phyloP scores from a whole-genome alignment of 2,329 filamentous ascomycete species.

The Cercospora sp. region DNA sequence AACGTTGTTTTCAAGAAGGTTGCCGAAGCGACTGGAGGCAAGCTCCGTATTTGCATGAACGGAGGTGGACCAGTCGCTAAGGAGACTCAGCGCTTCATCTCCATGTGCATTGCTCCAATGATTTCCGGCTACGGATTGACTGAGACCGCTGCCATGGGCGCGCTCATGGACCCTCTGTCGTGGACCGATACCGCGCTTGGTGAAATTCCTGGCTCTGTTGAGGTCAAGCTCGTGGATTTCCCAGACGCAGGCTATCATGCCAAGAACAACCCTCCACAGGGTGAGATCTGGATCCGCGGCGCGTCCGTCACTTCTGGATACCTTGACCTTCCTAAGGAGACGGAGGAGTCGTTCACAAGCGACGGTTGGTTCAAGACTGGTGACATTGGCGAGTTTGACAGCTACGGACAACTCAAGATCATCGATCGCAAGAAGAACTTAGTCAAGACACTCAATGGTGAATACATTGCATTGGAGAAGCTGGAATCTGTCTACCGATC shows the following conservation, averaged over 20 bases:
- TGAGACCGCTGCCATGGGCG: slow-evolving; percentile 75
- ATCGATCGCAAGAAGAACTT: slow-evolving; percentile 98
- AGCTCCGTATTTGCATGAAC: slow-evolving; percentile 87
- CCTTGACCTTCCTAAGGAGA: slow-evolving; percentile 84
- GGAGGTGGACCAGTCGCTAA: slow-evolving; percentile 88
- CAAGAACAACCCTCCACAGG: slow-evolving; percentile 75
- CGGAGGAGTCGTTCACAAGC: slow-evolving; percentile 68
- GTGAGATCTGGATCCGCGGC: slow-evolving; percentile 89
- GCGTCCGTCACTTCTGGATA: slow-evolving; percentile 73
- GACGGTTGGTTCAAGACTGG: slow-evolving; percentile 98
- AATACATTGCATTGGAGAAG: slow-evolving; percentile 96
- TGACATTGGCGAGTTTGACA: slow-evolving; percentile 88
- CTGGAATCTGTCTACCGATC: slow-evolving; percentile 89
- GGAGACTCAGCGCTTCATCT: slow-evolving; percentile 87
- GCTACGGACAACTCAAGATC: slow-evolving; percentile 75
- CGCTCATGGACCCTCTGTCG: slow-evolving; percentile 78
- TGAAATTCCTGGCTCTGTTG: slow-evolving; percentile 72
- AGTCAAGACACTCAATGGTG: slow-evolving; percentile 90
- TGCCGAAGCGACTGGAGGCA: slow-evolving; percentile 83
- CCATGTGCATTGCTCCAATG: slow-evolving; percentile 91
- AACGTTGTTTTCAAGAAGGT: slow-evolving; percentile 87
- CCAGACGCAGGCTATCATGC: slow-evolving; percentile 83
- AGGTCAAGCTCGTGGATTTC: slow-evolving; percentile 90
- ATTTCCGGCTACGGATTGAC: slow-evolving; percentile 91
- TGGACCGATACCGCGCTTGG: slow-evolving; percentile 79